Conservation (phyloP, 495 filamentous ascomycete genomes). For the Talaromyces adpressus region DNA sequence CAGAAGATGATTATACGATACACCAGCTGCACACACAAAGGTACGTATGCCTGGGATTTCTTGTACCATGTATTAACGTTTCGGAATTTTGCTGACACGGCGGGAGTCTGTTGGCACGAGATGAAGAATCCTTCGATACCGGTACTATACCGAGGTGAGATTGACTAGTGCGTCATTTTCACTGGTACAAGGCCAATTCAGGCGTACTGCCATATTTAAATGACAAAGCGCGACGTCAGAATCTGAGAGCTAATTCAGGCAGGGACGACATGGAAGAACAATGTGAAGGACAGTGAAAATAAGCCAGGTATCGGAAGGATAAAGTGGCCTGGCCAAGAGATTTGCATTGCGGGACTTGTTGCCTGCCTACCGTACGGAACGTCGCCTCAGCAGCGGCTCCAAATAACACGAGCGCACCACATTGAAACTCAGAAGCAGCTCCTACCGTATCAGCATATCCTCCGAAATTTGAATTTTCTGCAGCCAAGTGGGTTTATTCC, state of each 20-base stretch:
- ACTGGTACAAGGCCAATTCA: background rate
- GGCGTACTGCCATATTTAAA: background rate
- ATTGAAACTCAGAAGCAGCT: background rate
- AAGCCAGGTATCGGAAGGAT: background rate
- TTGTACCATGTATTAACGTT: background rate
- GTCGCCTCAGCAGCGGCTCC: background rate
- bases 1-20: background rate
- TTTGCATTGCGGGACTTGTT: background rate
- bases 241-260: background rate
- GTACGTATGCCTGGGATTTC: background rate
- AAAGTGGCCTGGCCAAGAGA: background rate
- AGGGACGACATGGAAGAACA: background rate
- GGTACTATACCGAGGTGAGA: background rate
- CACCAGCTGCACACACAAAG: background rate
- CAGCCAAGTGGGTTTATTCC: background rate
- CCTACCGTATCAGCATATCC: background rate
- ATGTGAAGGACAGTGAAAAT: background rate
- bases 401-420: background rate
- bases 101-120: background rate
- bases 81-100: background rate
- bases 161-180: slow-evolving; percentile 2
- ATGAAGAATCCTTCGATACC: background rate
- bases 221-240: background rate
- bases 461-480: background rate
- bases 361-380: background rate